Evolutionary conservation across 805 yeast species (phyloP), one percentile per base, ranked within the genome.

Genomic region (Suhomyces kilbournensis): DNA sequence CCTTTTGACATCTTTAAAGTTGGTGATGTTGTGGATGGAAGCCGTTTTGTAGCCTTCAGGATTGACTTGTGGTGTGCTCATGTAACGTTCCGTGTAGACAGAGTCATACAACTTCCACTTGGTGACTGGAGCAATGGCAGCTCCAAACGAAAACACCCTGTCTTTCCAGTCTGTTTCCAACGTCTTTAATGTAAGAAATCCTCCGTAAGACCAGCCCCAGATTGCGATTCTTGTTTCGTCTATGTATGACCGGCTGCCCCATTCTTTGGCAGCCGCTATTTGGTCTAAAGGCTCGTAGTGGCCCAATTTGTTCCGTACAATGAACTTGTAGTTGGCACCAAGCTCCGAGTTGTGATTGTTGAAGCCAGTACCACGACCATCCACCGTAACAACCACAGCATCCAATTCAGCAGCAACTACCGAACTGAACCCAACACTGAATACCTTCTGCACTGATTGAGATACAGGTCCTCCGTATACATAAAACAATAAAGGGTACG

Each of bases 391-490:
- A 7, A 94, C 97, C 47, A 94, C 80, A 2, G 96, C 90, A 61
- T 86, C 79, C 56, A 88, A 75, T 59, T 85, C 85, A 1, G 97
- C 81, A 0, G 97, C 86, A 40, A 88, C 81, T 9, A 88, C 85
- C 26, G 87, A 81, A 55, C 92, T 87, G 69, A 90, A 92, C 5
- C 77, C 71, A 30, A 87, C 71, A 0, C 79, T 64, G 62, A 83
- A 90, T 12, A 72, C 64, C 56, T 87, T 83, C 43, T 77, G 72
- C 6, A 93, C 97, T 50, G 81, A 75, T 68, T 94, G 98, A 5
- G 96, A 88, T 34, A 91, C 94, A 7, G 99, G 99, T 0, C 99
- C 99, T 20, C 97, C 97, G 64, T 94, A 94, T 4, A 91, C 91
- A 65, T 79, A 91, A 66, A 94, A 93, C 53, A 94, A 75, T 0